Base-by-base conservation (phyloP, 257 asterid species). In the Fraxinus excelsior region DNA sequence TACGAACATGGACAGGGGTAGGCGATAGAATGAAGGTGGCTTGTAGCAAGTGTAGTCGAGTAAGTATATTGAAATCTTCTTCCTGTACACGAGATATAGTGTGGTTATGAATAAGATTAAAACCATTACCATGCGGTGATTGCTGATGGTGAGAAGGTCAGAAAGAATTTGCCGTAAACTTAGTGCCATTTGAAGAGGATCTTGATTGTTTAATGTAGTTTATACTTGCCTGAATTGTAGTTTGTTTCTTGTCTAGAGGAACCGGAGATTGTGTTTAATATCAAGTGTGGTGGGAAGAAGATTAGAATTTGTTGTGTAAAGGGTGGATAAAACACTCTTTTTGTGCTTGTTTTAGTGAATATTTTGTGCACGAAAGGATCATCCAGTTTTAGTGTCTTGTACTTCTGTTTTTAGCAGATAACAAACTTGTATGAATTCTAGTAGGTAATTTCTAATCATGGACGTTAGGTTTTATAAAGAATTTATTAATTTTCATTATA, bases 31-130 rank as follows among this genome's bases (percentile, higher is more conserved):
- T 53, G 65, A 34, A n/a, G 78, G 77, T 44, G 86, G 84, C 77
- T 72, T 79, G 84, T 83, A 79, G 81, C 84, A 79, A 19, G 80
- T 75, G 84, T 79, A 79, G 78, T 83, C 78, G 9, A 83, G 77
- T 49, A 83, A 46, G 76, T 74, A 73, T 29, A 81, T 62, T 34
- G 28, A 35, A 29, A 29, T 51, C 37, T 53, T 71, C 72, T 53
- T 81, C 65, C 38, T 53, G 75, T 38, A 31, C 26, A 29, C 10
- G 58, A 76, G 71, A 70, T 72, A 76, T 40, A 81, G 14, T 19
- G 74, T 11, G 46, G 84, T 58, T 9, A 74, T 64, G 7, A 76
- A 5, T 42, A 81, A 38, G 80, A 76, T 76, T 5, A 60, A 38
- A 56, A 72, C 51, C 23, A 81, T 16, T 13, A 74, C 74, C 51